Evolutionary conservation across 2,329 filamentous ascomycete genomes (phyloP).

Genomic region (Epichloe gansuensis): DNA sequence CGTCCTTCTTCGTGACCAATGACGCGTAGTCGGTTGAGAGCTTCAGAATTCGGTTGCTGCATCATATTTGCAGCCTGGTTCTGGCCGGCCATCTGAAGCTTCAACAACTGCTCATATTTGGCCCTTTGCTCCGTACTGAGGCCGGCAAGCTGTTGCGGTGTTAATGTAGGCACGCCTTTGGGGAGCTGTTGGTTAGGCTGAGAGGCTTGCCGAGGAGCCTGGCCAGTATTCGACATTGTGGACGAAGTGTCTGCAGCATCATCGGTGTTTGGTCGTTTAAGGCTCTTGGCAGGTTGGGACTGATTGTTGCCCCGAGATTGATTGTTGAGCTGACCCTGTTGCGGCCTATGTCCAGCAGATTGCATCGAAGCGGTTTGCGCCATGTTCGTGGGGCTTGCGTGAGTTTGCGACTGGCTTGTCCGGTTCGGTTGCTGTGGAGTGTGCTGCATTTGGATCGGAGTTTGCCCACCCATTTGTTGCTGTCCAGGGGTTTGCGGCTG

Average conservation of each 20-base stretch:
- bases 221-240: slow-evolving; percentile 10
- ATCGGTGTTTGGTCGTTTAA: slow-evolving; percentile 40
- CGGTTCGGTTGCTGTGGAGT: slow-evolving; percentile 38
- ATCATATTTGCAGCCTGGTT: slow-evolving; percentile 8
- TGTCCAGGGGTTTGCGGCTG: slow-evolving; percentile 9
- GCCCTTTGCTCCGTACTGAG: slow-evolving; percentile 33
- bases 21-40: slow-evolving; percentile 21
- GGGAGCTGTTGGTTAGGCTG: slow-evolving; percentile 13
- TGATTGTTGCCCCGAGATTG: slow-evolving; percentile 14
- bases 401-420: slow-evolving; percentile 25
- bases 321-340: slow-evolving; percentile 13
- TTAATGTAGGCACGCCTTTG: slow-evolving; percentile 15
- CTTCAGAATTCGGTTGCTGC: slow-evolving; percentile 12
- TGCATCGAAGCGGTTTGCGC: slow-evolving; percentile 26
- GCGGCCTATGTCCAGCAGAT: slow-evolving; percentile 19
- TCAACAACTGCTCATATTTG: slow-evolving; percentile 29
- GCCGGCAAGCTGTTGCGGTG: slow-evolving; percentile 24
- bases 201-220: slow-evolving; percentile 12
- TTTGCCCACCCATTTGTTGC: slow-evolving; percentile 9
- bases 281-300: slow-evolving; percentile 25
- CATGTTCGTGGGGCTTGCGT: slow-evolving; percentile 29
- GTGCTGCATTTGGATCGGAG: slow-evolving; percentile 25
- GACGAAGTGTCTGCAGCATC: slow-evolving; percentile 23
- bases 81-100: slow-evolving; percentile 17
- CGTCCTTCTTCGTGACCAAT: slow-evolving; percentile 30